phyloP scores from a whole-genome alignment of 2,329 filamentous ascomycete genomes.

The Diatrype stigma region DNA sequence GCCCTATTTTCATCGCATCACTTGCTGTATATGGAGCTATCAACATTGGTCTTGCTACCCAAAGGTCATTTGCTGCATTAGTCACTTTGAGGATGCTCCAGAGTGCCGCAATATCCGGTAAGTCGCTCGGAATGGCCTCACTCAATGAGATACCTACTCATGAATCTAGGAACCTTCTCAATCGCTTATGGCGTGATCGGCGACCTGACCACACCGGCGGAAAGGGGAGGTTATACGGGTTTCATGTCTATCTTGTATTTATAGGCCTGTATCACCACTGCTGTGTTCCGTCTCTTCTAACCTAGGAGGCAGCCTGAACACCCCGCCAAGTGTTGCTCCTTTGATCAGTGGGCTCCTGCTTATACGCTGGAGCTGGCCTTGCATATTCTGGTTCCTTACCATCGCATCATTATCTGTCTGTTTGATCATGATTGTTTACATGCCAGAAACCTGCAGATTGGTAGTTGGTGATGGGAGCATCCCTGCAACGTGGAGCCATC shows the following conservation, averaged over 20 bases:
- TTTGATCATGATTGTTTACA: neutral
- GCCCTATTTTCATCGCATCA: conserved; percentile 31
- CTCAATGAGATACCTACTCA: neutral
- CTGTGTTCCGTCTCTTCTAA: no score
- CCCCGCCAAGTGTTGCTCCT: neutral
- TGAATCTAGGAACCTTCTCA: neutral
- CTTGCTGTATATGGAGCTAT: conserved; percentile 30
- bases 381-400: neutral
- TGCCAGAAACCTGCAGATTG: neutral
- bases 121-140: neutral
- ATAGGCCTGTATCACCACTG: neutral
- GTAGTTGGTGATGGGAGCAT: neutral
- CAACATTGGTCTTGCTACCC: conserved; percentile 30
- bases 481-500: neutral
- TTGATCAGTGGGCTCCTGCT: neutral
- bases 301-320: neutral
- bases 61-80: conserved; percentile 30
- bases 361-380: neutral
- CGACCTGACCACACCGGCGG: neutral
- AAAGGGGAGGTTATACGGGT: conserved; percentile 2
- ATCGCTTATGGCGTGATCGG: conserved; percentile 1
- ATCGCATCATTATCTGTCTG: neutral
- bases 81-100: conserved; percentile 37
- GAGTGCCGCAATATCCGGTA: conserved; percentile 31
- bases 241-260: conserved; percentile 1